Conservation (phyloP, 257 asterid genomes). For the Nicotiana undulata region DNA sequence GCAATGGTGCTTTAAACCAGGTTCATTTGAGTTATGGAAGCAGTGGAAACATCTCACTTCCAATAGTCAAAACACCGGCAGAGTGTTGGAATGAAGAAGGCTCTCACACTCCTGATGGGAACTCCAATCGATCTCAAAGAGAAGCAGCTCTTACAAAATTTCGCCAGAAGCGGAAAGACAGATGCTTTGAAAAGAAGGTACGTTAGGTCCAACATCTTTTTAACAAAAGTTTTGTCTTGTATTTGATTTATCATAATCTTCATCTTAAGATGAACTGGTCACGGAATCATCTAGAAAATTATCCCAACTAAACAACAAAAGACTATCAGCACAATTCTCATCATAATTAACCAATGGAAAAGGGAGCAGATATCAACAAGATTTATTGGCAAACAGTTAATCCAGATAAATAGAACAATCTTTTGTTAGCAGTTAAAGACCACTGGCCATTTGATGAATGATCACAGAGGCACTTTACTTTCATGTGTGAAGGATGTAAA, state of each 20-base stretch:
- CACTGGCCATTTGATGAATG: not conserved
- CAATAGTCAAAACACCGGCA: conserved; percentile 18
- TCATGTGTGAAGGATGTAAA: not conserved
- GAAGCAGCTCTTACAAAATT: conserved; percentile 90
- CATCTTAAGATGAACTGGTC: not conserved
- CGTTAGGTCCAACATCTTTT: not conserved
- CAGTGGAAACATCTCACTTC: conserved; percentile 22
- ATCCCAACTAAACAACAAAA: not conserved
- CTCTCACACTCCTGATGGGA: conserved; percentile 32
- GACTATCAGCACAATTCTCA: not conserved
- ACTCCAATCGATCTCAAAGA: conserved; percentile 55
- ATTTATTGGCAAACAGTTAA: not conserved
- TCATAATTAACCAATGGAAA: not conserved
- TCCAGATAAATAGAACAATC: not conserved
- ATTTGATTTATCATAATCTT: not conserved
- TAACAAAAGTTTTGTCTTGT: not conserved
- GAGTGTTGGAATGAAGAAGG: conserved; percentile 50
- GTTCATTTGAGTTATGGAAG: conserved; percentile 27
- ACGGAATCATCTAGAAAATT: not conserved
- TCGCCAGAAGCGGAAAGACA: conserved; percentile 78
- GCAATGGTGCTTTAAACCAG: conserved; percentile 32
- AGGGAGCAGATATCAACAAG: not conserved
- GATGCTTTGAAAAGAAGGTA: conserved; percentile 98
- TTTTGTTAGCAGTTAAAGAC: not conserved
- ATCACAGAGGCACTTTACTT: not conserved